Conservation (phyloP, 2,329 filamentous ascomycete genomes). For the Talaromyces sp. region DNA sequence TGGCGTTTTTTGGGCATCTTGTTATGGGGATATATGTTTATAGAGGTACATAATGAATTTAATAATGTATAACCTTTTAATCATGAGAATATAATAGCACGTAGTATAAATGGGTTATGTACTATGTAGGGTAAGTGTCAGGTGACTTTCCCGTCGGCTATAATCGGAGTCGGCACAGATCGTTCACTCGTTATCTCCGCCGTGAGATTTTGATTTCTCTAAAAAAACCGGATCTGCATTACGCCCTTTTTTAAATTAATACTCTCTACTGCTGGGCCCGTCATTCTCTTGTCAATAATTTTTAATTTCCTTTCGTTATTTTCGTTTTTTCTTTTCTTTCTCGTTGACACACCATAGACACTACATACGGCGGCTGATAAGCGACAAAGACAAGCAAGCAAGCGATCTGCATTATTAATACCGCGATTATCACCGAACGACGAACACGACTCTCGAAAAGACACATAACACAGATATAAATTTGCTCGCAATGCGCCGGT, state of each 20-base stretch:
- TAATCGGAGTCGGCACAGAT: too few species aligned
- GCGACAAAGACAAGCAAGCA: background rate
- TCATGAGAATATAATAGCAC: background rate
- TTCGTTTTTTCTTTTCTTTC: too few species aligned
- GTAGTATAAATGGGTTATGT: too few species aligned
- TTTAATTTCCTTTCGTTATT: background rate
- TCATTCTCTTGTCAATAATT: background rate
- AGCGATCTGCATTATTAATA: background rate
- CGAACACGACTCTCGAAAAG: background rate
- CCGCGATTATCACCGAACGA: background rate
- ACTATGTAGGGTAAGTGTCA: too few species aligned
- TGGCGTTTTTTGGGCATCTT: background rate
- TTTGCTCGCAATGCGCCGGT: constrained; percentile 1
- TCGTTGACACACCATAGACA: background rate
- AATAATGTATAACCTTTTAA: background rate
- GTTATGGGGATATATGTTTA: background rate
- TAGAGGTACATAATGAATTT: background rate
- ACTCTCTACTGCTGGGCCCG: too few species aligned
- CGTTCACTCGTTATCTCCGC: too few species aligned
- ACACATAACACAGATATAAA: background rate
- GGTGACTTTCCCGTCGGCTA: too few species aligned
- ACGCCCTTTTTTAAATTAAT: too few species aligned
- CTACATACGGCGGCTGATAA: background rate
- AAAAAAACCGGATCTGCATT: too few species aligned
- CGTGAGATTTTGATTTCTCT: too few species aligned